Evolutionary conservation across 257 asterid genomes (phyloP).

Genomic region (Solanum arcanum): DNA sequence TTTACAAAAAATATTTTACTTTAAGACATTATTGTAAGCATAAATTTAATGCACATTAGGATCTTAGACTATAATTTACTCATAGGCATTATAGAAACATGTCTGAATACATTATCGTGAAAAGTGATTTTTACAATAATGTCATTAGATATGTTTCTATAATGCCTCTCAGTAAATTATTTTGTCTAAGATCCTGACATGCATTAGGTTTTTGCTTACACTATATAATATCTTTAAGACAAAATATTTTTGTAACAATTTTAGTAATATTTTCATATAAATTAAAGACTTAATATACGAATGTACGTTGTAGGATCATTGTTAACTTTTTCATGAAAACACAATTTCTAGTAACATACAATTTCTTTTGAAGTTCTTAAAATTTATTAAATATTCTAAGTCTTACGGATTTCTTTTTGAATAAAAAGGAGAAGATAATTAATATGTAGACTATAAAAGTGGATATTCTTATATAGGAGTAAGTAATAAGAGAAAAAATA

Average conservation of each 20-base stretch:
- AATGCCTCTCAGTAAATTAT: too few species aligned
- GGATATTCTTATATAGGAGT: too few species aligned
- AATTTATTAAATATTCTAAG: too few species aligned
- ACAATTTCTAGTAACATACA: not conserved
- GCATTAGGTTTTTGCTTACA: too few species aligned
- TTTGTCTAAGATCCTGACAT: too few species aligned
- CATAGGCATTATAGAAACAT: not conserved
- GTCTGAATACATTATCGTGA: not conserved
- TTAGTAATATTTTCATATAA: not conserved
- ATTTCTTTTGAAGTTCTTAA: not conserved
- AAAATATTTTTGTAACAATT: not conserved
- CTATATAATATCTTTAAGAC: too few species aligned
- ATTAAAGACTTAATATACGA: not conserved
- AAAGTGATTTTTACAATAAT: not conserved
- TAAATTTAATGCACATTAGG: not conserved
- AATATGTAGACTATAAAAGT: too few species aligned
- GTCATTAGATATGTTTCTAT: too few species aligned
- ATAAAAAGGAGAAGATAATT: too few species aligned
- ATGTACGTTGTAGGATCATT: not conserved
- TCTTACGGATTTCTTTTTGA: too few species aligned
- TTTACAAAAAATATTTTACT: not conserved
- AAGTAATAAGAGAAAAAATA: too few species aligned
- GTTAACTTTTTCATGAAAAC: not conserved
- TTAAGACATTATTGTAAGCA: not conserved
- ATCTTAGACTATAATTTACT: not conserved